Conservation (phyloP, 2,329 filamentous ascomycete genomes). For the Fusarium transvaalense region DNA sequence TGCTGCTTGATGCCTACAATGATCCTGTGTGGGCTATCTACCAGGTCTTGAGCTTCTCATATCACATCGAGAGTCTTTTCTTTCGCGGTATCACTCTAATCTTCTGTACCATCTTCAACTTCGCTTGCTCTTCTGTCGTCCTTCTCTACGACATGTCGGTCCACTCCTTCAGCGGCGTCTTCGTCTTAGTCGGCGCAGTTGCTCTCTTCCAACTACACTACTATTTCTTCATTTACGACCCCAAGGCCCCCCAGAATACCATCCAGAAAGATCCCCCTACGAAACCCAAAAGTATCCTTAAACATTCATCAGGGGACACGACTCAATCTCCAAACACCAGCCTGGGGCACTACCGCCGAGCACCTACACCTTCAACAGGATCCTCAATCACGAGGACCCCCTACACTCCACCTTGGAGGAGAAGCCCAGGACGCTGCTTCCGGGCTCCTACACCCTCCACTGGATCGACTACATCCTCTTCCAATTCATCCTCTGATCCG, state of each 20-base stretch:
- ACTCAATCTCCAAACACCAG: background rate
- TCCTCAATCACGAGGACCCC: background rate
- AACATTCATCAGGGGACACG: background rate
- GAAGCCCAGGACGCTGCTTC: conserved; percentile 9
- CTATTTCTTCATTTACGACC: conserved; percentile 10
- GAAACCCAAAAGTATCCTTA: background rate
- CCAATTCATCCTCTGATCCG: background rate
- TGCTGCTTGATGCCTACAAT: conserved; percentile 2
- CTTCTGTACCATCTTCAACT: conserved; percentile 5
- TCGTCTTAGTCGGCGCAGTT: conserved; percentile 5
- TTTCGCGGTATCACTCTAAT: conserved; percentile 1
- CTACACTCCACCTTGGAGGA: background rate
- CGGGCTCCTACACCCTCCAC: conserved; percentile 14
- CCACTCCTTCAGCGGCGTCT: conserved; percentile 1
- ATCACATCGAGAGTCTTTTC: background rate
- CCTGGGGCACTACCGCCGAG: background rate
- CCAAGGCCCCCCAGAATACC: background rate
- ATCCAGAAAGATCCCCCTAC: background rate
- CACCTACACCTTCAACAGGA: background rate
- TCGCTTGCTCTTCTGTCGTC: background rate
- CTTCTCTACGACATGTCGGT: conserved; percentile 14
- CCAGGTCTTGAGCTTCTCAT: background rate
- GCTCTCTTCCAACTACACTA: conserved; percentile 19
- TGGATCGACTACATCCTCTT: conserved; percentile 10
- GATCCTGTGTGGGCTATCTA: conserved; percentile 8